phyloP scores from a whole-genome alignment of 1,284 basidiomycete species.

The Entoloma clypeatum region DNA sequence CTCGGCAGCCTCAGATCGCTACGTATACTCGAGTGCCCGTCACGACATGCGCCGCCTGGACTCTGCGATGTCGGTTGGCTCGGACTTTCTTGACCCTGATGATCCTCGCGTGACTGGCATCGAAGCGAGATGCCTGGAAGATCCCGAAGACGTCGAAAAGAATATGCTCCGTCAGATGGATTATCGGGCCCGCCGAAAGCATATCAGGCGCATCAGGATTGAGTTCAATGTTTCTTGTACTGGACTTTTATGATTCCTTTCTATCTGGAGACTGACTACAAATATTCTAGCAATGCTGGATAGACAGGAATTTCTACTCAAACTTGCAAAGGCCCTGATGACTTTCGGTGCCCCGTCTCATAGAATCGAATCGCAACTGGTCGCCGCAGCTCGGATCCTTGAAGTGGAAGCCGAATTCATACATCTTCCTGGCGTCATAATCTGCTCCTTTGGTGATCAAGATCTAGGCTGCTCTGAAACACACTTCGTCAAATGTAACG shows the following conservation, averaged over 20 bases:
- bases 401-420: constrained; percentile 82
- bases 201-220: constrained; percentile 57
- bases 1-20: constrained; percentile 18
- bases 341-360: constrained; percentile 85
- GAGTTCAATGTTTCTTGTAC: constrained; percentile 69
- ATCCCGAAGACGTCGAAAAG: constrained; percentile 57
- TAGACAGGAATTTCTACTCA: constrained; percentile 75
- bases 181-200: constrained; percentile 61
- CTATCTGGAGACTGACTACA: background rate
- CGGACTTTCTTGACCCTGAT: constrained; percentile 50
- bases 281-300: constrained; percentile 54
- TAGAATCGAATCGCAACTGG: constrained; percentile 79
- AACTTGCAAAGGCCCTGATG: constrained; percentile 79
- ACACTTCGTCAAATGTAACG: constrained; percentile 74
- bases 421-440: constrained; percentile 77
- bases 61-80: constrained; percentile 36
- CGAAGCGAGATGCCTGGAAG: constrained; percentile 43
- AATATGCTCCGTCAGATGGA: constrained; percentile 57
- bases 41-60: constrained; percentile 26
- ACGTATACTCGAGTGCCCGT: constrained; percentile 23
- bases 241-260: constrained; percentile 20
- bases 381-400: constrained; percentile 75
- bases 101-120: constrained; percentile 50
- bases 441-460: constrained; percentile 78
- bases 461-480: constrained; percentile 77